Evolutionary conservation across 257 asterid genomes (phyloP), one percentile per base, ranked within the genome.

Genomic region (Perilla frutescens): DNA sequence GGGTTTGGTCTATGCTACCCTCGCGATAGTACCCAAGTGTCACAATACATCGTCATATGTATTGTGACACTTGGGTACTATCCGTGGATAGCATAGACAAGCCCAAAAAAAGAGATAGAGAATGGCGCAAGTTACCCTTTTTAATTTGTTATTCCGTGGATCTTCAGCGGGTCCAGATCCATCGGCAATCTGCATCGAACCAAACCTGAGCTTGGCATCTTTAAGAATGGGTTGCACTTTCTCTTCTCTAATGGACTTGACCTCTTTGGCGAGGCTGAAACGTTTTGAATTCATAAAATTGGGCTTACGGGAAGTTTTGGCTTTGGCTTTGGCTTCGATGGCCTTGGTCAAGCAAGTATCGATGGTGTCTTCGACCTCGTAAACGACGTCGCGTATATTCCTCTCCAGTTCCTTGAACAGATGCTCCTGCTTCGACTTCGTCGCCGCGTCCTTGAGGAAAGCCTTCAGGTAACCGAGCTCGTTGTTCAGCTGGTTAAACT

Each of bases 321-420:
- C n/a, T 4, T 51, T 51, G 29, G 29, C n/a, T 39, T 67, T 39
- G 13, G 14, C 60, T 3, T 48, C 40, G 2, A 70, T 73, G 0
- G 72, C 68, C 6, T 62, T 45, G 15, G 69, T 62, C 20, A 83
- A n/a, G n/a, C n/a, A n/a, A n/a, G n/a, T n/a, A n/a, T n/a, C n/a
- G n/a, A n/a, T n/a, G n/a, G n/a, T n/a, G 67, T 79, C 87, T 34
- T 83, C 84, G 0, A 73, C 84, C 1, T 70, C 74, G 36, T 71
- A 40, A 3, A 80, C 76, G 2, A 55, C 68, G 0, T 66, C 14
- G n/a, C 74, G 56, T 29, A 75, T 49, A 70, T 60, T 71, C 53
- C 56, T 65, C 72, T 66, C 72, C 57, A 50, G 6, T 7, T 45
- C 71, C 15, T 14, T 51, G 29, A 55, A 39, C 14, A 12, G 5